A percentile compares a stretch with the other conserved stretches of the same genome.
Evolutionary conservation across 2,329 filamentous ascomycete genomes (phyloP).

Genomic region (Monosporascus cannonballus): DNA sequence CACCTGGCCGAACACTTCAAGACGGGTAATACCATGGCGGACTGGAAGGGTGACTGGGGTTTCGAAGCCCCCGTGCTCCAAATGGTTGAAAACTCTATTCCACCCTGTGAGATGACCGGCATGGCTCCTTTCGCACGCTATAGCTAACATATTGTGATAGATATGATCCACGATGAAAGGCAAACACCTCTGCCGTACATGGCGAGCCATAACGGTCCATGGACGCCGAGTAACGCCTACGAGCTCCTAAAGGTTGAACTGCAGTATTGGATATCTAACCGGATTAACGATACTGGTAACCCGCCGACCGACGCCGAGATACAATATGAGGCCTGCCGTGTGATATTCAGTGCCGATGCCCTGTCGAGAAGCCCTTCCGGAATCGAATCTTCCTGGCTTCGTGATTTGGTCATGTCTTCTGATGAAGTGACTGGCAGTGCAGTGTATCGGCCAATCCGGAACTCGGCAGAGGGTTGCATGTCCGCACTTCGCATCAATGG

Average conservation of each 20-base stretch:
- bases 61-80: slow-evolving; percentile 55
- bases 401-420: slow-evolving; percentile 50
- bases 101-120: slow-evolving; percentile 50
- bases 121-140: slow-evolving; percentile 24
- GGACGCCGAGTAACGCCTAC: slow-evolving; percentile 51
- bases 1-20: slow-evolving; percentile 65
- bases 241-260: slow-evolving; percentile 55
- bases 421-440: slow-evolving; percentile 37
- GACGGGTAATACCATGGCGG: slow-evolving; percentile 58
- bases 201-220: slow-evolving; percentile 37
- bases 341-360: slow-evolving; percentile 50
- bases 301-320: slow-evolving; percentile 46
- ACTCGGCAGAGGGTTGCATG: slow-evolving; percentile 40
- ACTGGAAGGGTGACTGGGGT: slow-evolving; percentile 67
- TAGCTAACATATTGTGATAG: slow-evolving; percentile 36
- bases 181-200: slow-evolving; percentile 49
- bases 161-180: slow-evolving; percentile 59
- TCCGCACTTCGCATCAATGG: slow-evolving; percentile 49
- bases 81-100: slow-evolving; percentile 61
- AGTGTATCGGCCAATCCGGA: slow-evolving; percentile 41
- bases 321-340: slow-evolving; percentile 51
- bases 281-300: slow-evolving; percentile 33
- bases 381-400: slow-evolving; percentile 46
- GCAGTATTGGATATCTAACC: slow-evolving; percentile 43
- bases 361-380: slow-evolving; percentile 33